phyloP scores from a whole-genome alignment of 306 rosid species.

The Prinsepia uniflora region DNA sequence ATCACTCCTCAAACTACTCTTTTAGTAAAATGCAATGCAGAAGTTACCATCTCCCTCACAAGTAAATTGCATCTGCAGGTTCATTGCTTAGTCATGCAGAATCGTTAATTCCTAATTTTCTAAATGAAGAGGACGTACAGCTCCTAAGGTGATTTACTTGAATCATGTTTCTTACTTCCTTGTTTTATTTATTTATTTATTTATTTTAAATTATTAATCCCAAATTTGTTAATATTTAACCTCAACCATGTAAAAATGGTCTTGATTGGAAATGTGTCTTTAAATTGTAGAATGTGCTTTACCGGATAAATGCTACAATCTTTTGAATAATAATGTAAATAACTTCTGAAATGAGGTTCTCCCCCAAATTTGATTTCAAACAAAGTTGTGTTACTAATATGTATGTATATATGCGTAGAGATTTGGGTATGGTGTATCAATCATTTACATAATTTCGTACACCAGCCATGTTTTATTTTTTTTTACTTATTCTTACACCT shows the following conservation, averaged over 20 bases:
- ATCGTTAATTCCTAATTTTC: slow-evolving; percentile 77
- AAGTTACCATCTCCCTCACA: slow-evolving; percentile 29
- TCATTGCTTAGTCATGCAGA: slow-evolving; percentile 89
- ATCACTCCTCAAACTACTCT: slow-evolving; percentile 18
- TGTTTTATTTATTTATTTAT: background rate
- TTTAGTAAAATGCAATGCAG: slow-evolving; percentile 13
- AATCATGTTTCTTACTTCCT: slow-evolving; percentile 1
- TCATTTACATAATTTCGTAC: background rate
- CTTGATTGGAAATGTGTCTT: background rate
- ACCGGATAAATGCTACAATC: background rate
- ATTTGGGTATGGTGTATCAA: slow-evolving; percentile 1
- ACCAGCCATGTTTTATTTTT: slow-evolving; percentile 10
- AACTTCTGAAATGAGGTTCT: background rate
- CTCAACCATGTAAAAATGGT: background rate
- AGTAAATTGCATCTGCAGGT: slow-evolving; percentile 52
- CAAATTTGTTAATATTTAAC: background rate
- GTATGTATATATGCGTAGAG: background rate
- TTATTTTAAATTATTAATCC: background rate
- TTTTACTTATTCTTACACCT: slow-evolving; percentile 18
- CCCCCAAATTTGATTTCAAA: background rate
- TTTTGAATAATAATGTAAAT: background rate
- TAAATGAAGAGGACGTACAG: slow-evolving; percentile 83
- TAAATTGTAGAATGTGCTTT: background rate
- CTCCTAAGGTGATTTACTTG: slow-evolving; percentile 61
- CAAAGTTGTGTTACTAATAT: background rate